Conservation (phyloP, 495 filamentous ascomycete species). For the Penicillium mononematosum region DNA sequence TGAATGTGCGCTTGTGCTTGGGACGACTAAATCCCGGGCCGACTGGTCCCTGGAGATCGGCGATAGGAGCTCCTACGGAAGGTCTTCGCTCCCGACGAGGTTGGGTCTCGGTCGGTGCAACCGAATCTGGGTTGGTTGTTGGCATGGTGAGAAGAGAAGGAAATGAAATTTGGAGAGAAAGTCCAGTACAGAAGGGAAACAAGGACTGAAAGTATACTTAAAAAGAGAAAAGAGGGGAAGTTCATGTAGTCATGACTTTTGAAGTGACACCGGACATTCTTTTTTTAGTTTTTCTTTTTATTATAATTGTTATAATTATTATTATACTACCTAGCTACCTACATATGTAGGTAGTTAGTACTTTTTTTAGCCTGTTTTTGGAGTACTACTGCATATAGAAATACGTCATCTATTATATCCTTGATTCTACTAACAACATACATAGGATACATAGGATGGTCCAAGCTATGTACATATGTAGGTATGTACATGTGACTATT, state of each 20-base stretch:
- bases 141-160: conserved; percentile 8
- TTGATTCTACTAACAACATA: background rate
- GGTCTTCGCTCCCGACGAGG: conserved; percentile 63
- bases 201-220: conserved; percentile 10
- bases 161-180: background rate
- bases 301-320: no score
- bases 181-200: conserved; percentile 13
- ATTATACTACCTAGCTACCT: no score
- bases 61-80: conserved; percentile 76
- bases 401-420: background rate
- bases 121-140: background rate
- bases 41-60: conserved; percentile 77
- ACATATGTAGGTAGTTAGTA: no score
- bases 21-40: conserved; percentile 71
- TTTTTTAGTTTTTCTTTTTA: conserved; percentile 1
- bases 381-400: background rate
- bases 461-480: background rate
- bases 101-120: background rate
- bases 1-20: conserved; percentile 93
- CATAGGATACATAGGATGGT: no score
- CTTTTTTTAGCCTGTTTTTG: background rate
- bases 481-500: background rate
- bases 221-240: conserved; percentile 22
- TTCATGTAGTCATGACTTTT: conserved; percentile 12
- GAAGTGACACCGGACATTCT: conserved; percentile 11